Percentiles rank a stretch among this genome's conserved stretches.
Conservation (phyloP, 495 filamentous ascomycete genomes). For the Aspergillus diversus region DNA sequence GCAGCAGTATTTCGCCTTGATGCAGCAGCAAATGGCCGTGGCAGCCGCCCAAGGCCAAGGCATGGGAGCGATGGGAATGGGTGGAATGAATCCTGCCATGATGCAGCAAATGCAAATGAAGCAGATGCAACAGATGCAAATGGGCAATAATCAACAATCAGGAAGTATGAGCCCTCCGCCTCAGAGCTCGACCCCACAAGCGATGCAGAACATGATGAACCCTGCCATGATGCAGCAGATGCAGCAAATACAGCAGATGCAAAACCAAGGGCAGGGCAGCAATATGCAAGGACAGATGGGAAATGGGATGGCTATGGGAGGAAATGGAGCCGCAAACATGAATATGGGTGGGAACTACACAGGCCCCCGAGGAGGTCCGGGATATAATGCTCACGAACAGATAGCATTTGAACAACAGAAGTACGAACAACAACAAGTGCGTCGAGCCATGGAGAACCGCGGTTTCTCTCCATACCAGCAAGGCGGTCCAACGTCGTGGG, state of each 20-base stretch:
- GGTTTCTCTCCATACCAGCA: constrained; percentile 55
- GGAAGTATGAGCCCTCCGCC: constrained; percentile 52
- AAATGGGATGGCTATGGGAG: constrained; percentile 20
- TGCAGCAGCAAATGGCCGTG: constrained; percentile 78
- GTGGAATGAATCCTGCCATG: constrained; percentile 76
- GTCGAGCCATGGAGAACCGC: constrained; percentile 46
- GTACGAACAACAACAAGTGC: constrained; percentile 75
- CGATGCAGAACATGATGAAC: constrained; percentile 58
- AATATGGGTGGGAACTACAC: constrained; percentile 36
- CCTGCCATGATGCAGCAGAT: constrained; percentile 77
- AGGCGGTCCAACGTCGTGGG: constrained; percentile 81
- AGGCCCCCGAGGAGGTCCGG: constrained; percentile 48
- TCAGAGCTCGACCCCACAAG: constrained; percentile 45
- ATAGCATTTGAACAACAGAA: constrained; percentile 86
- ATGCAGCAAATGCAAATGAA: constrained; percentile 85
- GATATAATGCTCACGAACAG: constrained; percentile 75
- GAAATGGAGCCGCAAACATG: constrained; percentile 22
- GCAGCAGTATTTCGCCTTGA: constrained; percentile 93
- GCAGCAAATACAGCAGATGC: constrained; percentile 63
- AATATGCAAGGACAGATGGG: constrained; percentile 27
- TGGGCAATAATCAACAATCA: constrained; percentile 52
- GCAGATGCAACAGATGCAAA: constrained; percentile 73
- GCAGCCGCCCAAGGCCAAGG: constrained; percentile 44
- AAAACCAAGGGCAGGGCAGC: constrained; percentile 45
- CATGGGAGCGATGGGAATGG: constrained; percentile 66